Percentiles rank a stretch among this genome's conserved stretches.
phyloP scores from a whole-genome alignment of 2,329 filamentous ascomycete genomes.

The Plectosphaerella cucumerina region DNA sequence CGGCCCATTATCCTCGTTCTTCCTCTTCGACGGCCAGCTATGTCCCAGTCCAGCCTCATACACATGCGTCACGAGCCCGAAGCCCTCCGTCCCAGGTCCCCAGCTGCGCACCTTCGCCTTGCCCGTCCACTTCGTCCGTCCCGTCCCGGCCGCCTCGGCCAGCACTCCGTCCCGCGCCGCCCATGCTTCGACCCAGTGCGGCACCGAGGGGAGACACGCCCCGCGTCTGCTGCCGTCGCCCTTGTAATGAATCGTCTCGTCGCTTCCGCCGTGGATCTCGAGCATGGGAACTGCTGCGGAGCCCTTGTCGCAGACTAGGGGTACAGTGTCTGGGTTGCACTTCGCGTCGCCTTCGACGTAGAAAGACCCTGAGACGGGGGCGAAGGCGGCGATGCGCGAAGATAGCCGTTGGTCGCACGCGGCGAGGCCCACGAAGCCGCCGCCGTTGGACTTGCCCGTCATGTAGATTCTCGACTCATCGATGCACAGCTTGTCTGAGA shows the following conservation, averaged over 20 bases:
- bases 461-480: conserved; percentile 37
- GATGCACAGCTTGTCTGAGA: conserved; percentile 32
- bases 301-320: conserved; percentile 29
- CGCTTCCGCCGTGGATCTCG: conserved; percentile 45
- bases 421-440: conserved; percentile 35
- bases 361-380: conserved; percentile 34
- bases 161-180: conserved; percentile 21
- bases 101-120: conserved; percentile 1
- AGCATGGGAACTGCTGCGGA: conserved; percentile 36
- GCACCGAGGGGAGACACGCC: conserved; percentile 38
- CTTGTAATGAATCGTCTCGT: conserved; percentile 39
- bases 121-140: not conserved
- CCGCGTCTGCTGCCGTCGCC: conserved; percentile 34
- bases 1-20: conserved; percentile 12
- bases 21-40: conserved; percentile 12
- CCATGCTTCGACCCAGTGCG: conserved; percentile 34
- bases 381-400: conserved; percentile 34
- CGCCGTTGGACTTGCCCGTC: conserved; percentile 40
- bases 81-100: not conserved
- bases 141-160: not conserved
- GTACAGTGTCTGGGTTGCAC: conserved; percentile 29
- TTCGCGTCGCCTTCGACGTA: conserved; percentile 29
- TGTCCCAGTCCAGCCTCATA: conserved; percentile 10
- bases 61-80: conserved; percentile 4
- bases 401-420: conserved; percentile 33